These are phyloP conservation scores for Anisodus acutangulus DNA, from an alignment of 257 asterid genomes.

Conservation along the genomic window DNA sequence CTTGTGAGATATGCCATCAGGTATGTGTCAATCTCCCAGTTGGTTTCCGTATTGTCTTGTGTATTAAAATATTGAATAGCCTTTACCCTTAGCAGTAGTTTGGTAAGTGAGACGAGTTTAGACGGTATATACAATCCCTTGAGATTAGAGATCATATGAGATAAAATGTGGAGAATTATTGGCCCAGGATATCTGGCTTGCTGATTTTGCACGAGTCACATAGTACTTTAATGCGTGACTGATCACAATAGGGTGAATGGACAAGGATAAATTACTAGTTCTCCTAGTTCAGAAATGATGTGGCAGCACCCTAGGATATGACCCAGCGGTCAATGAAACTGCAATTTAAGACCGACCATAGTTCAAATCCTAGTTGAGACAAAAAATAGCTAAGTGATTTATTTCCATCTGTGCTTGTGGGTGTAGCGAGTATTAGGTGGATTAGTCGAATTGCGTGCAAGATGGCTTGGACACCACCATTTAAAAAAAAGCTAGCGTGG, in stretches of 20 bases:
- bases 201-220: not conserved
- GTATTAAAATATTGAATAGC: not conserved
- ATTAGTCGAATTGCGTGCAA: not conserved
- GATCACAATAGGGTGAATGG: not conserved
- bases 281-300: constrained; percentile 13
- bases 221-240: not conserved
- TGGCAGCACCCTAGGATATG: constrained; percentile 13
- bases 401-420: not conserved
- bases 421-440: not conserved
- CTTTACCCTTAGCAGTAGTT: not conserved
- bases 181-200: not conserved
- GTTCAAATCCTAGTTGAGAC: not conserved
- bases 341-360: constrained; percentile 2
- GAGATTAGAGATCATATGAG: constrained; percentile 18
- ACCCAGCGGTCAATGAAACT: not conserved
- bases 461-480: not conserved
- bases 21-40: constrained; percentile 43
- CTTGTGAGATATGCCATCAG: constrained; percentile 97
- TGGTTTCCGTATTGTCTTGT: constrained; percentile 5
- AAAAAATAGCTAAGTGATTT: not conserved
- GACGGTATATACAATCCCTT: not conserved
- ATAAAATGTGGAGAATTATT: not conserved
- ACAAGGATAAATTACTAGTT: not conserved
- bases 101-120: constrained; percentile 2
- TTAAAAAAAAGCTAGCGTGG: not conserved